phyloP scores from a whole-genome alignment of 495 filamentous ascomycete species.

The Xylona heveae region DNA sequence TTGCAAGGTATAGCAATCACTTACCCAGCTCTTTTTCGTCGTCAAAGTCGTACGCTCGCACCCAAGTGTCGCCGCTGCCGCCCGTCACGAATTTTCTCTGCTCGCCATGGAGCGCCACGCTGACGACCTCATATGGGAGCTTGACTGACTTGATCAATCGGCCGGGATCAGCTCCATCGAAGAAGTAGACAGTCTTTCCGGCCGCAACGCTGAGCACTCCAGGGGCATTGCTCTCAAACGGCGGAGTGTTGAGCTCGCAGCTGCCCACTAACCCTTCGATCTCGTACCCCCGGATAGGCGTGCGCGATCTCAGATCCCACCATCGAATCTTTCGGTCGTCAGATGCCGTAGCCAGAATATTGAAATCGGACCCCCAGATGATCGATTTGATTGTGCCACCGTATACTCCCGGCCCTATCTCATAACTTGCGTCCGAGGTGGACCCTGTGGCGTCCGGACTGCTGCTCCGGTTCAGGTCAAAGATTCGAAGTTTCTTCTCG shows the following conservation, averaged over 20 bases:
- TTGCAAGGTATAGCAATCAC: too few relatives aligned
- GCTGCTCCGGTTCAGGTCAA: slow-evolving; percentile 43
- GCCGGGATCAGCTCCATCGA: slow-evolving; percentile 50
- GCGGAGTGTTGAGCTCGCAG: slow-evolving; percentile 55
- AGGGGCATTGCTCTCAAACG: slow-evolving; percentile 10
- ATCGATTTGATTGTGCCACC: slow-evolving; percentile 81
- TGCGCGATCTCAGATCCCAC: slow-evolving; percentile 69
- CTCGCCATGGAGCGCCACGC: slow-evolving; percentile 66
- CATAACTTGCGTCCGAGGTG: slow-evolving; percentile 35
- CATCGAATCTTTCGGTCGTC: slow-evolving; percentile 83
- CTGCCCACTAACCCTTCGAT: slow-evolving; percentile 73
- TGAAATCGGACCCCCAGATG: slow-evolving; percentile 74
- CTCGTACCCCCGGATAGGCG: slow-evolving; percentile 43
- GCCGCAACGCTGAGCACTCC: slow-evolving; percentile 42
- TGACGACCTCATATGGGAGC: slow-evolving; percentile 65
- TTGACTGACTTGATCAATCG: slow-evolving; percentile 55
- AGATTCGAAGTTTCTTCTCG: slow-evolving; percentile 93
- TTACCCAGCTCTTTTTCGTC: slow-evolving; percentile 52
- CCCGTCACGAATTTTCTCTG: slow-evolving; percentile 72
- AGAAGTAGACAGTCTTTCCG: slow-evolving; percentile 83
- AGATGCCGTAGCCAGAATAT: slow-evolving; percentile 68
- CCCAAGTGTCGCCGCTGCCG: slow-evolving; percentile 80
- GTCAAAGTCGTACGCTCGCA: slow-evolving; percentile 74
- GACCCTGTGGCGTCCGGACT: slow-evolving; percentile 9
- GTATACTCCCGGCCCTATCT: slow-evolving; percentile 71